phyloP scores from a whole-genome alignment of 352 stramenopile genomes.

The Globisporangium orthogonon region DNA sequence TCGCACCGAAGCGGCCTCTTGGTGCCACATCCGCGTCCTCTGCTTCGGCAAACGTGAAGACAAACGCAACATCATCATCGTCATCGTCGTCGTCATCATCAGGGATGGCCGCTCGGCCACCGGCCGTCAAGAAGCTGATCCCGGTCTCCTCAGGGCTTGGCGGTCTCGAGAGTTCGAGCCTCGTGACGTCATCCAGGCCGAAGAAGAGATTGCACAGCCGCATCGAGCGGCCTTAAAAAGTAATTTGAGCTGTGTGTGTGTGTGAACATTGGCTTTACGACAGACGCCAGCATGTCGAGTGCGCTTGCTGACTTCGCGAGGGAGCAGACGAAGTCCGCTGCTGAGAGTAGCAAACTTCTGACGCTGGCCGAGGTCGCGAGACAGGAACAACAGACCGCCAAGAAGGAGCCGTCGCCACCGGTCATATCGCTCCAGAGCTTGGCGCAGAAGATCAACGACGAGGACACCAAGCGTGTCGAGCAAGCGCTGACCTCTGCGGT shows the following conservation, averaged over 20 bases:
- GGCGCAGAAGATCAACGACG: slow-evolving; percentile 42
- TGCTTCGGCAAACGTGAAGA: not conserved
- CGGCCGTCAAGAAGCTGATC: slow-evolving; percentile 11
- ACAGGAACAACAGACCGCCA: slow-evolving; percentile 11
- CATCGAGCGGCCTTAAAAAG: slow-evolving; percentile 11
- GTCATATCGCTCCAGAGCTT: slow-evolving; percentile 22
- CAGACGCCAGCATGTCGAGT: slow-evolving; percentile 13
- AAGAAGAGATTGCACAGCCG: slow-evolving; percentile 27
- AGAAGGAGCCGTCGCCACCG: not conserved
- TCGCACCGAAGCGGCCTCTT: not conserved
- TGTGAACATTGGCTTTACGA: too few relatives aligned
- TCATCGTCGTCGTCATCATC: not conserved
- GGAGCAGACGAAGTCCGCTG: slow-evolving; percentile 8
- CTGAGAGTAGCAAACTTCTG: slow-evolving; percentile 12
- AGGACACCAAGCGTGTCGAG: slow-evolving; percentile 30
- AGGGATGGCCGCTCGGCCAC: not conserved
- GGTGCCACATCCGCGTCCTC: not conserved
- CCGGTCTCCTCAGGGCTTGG: slow-evolving; percentile 5
- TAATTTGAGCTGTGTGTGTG: not conserved
- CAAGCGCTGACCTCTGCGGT: slow-evolving; percentile 25
- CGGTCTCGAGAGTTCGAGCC: slow-evolving; percentile 12
- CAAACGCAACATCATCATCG: not conserved
- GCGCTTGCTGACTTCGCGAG: slow-evolving; percentile 34
- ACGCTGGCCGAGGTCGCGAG: slow-evolving; percentile 45
- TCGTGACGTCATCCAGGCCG: slow-evolving; percentile 15